These are phyloP conservation scores for Backusella tuberculispora DNA, from an alignment of 192 early-diverging fungal genomes.

Conservation along the genomic window DNA sequence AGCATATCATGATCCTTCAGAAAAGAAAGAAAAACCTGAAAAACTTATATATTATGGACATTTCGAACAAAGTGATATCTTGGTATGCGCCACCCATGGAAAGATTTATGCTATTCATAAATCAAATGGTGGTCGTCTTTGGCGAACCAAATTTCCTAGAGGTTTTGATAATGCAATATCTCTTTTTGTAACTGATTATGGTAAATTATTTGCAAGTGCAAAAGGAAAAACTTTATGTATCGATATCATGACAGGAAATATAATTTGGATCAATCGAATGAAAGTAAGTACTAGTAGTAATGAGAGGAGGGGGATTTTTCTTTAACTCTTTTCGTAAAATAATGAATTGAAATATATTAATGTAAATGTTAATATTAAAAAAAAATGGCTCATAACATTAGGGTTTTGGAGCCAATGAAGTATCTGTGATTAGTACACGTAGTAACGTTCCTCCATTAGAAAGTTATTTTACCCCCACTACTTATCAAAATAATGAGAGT, in stretches of 20 bases:
- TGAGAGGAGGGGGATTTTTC: background rate
- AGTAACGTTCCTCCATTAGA: background rate
- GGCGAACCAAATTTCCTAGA: constrained; percentile 22
- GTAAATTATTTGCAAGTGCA: constrained; percentile 18
- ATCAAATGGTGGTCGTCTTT: constrained; percentile 17
- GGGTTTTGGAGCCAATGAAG: constrained; percentile 31
- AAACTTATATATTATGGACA: background rate
- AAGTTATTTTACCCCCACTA: background rate
- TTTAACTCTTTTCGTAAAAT: background rate
- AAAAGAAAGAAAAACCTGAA: background rate
- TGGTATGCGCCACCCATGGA: constrained; percentile 30
- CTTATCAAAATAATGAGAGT: background rate
- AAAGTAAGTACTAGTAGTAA: constrained; percentile 5
- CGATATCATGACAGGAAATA: constrained; percentile 20
- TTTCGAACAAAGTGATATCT: constrained; percentile 7
- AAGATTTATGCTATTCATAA: constrained; percentile 31
- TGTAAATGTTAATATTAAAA: too few species aligned
- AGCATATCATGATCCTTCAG: background rate
- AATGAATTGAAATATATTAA: too few species aligned
- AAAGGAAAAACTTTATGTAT: constrained; percentile 22
- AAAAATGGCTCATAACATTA: background rate
- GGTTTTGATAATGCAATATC: background rate
- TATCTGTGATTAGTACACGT: constrained; percentile 20
- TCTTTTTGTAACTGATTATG: constrained; percentile 27
- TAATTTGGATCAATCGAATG: constrained; percentile 35